Base-by-base conservation (phyloP, 1,284 basidiomycete species). In the Coriolopsis trogii region DNA sequence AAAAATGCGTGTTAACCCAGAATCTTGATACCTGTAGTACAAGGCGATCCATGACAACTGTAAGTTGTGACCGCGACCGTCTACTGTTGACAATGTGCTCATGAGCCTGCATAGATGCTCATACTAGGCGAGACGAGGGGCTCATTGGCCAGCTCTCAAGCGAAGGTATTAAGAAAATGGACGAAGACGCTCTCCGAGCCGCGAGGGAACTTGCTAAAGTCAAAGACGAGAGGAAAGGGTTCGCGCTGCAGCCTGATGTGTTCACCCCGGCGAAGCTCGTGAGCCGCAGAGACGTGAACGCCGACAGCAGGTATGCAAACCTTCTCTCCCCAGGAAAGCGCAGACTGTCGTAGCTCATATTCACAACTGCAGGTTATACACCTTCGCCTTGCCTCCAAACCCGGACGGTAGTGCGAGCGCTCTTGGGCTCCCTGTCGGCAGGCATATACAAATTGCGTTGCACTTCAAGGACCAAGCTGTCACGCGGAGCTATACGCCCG, bases 381-480 rank as follows among this genome's bases (percentile, higher is more conserved):
- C 56, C 0, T 65, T 65, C 40, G 52, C 56, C 41, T 39, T 65
- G 1, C 62, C 64, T 6, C 40, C 46, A 34, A 48, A 49, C 4
- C 9, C 29, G 1, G 41, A 56, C 20, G 56, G 62, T n/a, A 46
- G 36, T 26, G 49, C 50, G 4, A 56, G 58, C 28, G 16, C 33
- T 3, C 56, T 65, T 16, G 58, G 59, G 3, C 51, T 65, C 8
- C 62, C 62, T 8, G 39, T 65, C 16, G 62, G 64, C 10, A 50
- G 61, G 16, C 64, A 65, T 42, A 46, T 63, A 1, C 53, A 58
- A 39, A 52, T 61, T 18, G 40, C 62, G 3, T 42, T 66, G 8
- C 64, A 66, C 47, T 66, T 64, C 40, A 49, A 57, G 40, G 61
- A 66, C 38, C 56, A 61, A 29, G 61, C 61, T 2, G 62, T 63